These are phyloP conservation scores for Noccaea caerulescens DNA, from an alignment of 345 rosid genomes.

Conservation along the genomic window DNA sequence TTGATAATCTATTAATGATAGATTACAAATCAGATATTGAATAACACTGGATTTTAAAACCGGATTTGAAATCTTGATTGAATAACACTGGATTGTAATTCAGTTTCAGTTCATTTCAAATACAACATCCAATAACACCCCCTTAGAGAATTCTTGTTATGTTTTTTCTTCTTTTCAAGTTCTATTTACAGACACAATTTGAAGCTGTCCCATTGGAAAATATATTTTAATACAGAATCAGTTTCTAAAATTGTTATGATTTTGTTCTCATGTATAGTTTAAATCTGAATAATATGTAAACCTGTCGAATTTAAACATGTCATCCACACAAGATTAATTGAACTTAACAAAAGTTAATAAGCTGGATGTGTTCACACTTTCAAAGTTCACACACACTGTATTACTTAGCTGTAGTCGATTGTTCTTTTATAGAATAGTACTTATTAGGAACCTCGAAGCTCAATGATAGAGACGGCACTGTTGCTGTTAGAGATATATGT, in stretches of 20 bases:
- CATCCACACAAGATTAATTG: background rate
- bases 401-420: constrained; percentile 28
- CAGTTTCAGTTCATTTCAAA: too few relatives aligned
- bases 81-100: too few relatives aligned
- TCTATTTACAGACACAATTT: background rate
- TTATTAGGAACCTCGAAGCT: constrained; percentile 23
- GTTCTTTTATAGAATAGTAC: constrained; percentile 28
- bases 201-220: background rate
- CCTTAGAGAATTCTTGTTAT: background rate
- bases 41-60: too few relatives aligned
- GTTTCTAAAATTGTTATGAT: too few relatives aligned
- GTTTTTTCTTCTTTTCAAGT: background rate
- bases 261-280: background rate
- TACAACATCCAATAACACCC: too few relatives aligned
- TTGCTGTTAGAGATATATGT: constrained; percentile 19
- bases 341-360: background rate
- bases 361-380: constrained; percentile 15
- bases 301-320: too few relatives aligned
- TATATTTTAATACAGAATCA: background rate
- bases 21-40: too few relatives aligned
- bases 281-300: background rate
- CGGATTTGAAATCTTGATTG: too few relatives aligned
- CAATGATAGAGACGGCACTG: constrained; percentile 33
- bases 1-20: too few relatives aligned
- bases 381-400: constrained; percentile 3